Evolutionary conservation across 495 filamentous ascomycete species (phyloP), one percentile per base, ranked within the genome.

Genomic region (Sporormia fimetaria): DNA sequence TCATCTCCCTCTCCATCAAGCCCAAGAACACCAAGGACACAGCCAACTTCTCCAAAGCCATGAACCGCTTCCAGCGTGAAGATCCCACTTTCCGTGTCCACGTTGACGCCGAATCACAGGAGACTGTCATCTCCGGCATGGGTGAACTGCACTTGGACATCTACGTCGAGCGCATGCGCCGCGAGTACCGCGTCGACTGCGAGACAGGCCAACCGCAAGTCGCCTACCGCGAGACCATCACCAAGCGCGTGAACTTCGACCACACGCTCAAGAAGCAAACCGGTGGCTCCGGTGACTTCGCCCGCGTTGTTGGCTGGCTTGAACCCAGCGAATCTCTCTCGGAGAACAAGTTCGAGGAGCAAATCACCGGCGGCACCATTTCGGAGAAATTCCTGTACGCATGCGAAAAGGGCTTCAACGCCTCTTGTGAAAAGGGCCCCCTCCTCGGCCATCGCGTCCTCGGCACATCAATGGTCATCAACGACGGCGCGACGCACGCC

Each of bases 121-220:
- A 99, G 67, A 94, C 87, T 33, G 90, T 99, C 60, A 96, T 99
- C 60, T 88, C 82, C 29, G 92, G 92, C 34, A 99, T 99, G 92
- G 92, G 92, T 47, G 92, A 99, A 60, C 62, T 99, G 43, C 92
- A 99, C 63, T 73, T 99, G 17, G 83, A 88, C 51, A 93, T 99
- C 60, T 99, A 99, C 67, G 76, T 96, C 26, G 92, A 99, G 67
- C 88, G 92, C 52, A 92, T 99, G 76, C 82, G 84, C 38, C 81
- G 92, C 58, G 92, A 99, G 63, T 99, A 99, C 70, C 80, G 78
- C 47, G 87, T 95, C 40, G 88, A 93, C 54, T 94, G 87, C 56
- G 73, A 79, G 55, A 94, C 87, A n/a, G 90, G 92, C 40, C 82
- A 92, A 53, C 92, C 92, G 3, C 90, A 94, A 61, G 92, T 99